Evolutionary conservation across 73 alveolate genomes (phyloP), one percentile per base, ranked within the genome.

Genomic region (Urostyla sp.): DNA sequence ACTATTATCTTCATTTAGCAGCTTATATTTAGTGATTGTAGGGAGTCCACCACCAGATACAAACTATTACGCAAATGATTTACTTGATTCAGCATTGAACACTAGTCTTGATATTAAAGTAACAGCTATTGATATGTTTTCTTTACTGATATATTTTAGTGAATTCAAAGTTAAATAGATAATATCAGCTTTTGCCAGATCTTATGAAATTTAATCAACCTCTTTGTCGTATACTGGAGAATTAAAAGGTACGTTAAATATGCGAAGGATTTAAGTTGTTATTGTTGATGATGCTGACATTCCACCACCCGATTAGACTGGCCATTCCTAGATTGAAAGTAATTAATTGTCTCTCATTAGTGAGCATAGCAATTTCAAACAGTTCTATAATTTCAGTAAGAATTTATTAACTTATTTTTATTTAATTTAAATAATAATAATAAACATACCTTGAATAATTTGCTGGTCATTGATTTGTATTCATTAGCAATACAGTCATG

Each of bases 291-390:
- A 96, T 32, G 97, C 94, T n/a, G 93, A 67, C 28, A 91, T 80
- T n/a, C 98, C 99, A 40, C 97, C 98, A 6, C 97, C 96, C 26
- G 92, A 80, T 31, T 80, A 84, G 48, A 87, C 77, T 0, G 99
- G 99, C 99, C 99, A 96, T 80, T 96, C 99, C 87, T 92, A 88
- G 30, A 96, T 90, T 35, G 96, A 90, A 21, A 91, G 60, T 37
- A 88, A 89, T 79, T 95, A 90, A 59, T 87, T 85, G 59, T 93
- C 98, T 84, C 95, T 91, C 75, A 96, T 87, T 43, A 95, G 87
- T 16, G 91, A 74, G 31, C 97, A 90, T 76, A 95, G 74, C 53
- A 83, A 91, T 48, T 84, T 91, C 57, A 94, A 66, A n/a, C n/a
- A n/a, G n/a, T n/a, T n/a, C n/a, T n/a, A n/a, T n/a, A n/a, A n/a